These are phyloP conservation scores for Andrographis paniculata DNA, from an alignment of 305 asterid genomes.

Conservation along the genomic window DNA sequence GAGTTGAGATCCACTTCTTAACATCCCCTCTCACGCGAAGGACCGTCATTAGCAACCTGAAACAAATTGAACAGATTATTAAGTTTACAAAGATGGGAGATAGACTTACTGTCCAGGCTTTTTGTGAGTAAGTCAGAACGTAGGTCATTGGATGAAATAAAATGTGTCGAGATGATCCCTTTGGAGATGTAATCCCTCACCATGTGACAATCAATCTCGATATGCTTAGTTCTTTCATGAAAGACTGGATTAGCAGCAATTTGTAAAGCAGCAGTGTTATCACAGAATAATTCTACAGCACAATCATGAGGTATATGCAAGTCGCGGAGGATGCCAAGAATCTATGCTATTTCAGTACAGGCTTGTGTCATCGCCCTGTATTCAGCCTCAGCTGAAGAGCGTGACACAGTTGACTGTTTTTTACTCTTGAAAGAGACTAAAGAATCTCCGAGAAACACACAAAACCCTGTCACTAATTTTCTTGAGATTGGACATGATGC, in stretches of 20 bases:
- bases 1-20: too few relatives aligned
- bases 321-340: background rate
- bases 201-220: conserved; percentile 1
- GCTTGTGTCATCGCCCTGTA: background rate
- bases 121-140: background rate
- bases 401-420: background rate
- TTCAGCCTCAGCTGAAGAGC: background rate
- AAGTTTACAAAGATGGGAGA: too few relatives aligned
- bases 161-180: background rate
- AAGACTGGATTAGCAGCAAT: background rate
- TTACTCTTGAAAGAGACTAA: background rate
- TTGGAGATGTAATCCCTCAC: background rate
- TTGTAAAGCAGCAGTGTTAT: background rate
- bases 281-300: background rate
- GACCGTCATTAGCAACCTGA: too few relatives aligned
- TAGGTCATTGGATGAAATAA: background rate
- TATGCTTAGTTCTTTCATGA: background rate
- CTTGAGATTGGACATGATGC: background rate
- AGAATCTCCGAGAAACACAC: background rate
- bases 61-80: too few relatives aligned
- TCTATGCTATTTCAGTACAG: background rate
- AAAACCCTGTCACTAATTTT: background rate
- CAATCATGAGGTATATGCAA: background rate
- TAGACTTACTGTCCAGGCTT: background rate
- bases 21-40: too few relatives aligned